A percentile compares a stretch with the other conserved stretches of the same genome.
These are phyloP conservation scores for Backusella tarrabulga DNA, from an alignment of 192 early-diverging fungal species.

Conservation along the genomic window DNA sequence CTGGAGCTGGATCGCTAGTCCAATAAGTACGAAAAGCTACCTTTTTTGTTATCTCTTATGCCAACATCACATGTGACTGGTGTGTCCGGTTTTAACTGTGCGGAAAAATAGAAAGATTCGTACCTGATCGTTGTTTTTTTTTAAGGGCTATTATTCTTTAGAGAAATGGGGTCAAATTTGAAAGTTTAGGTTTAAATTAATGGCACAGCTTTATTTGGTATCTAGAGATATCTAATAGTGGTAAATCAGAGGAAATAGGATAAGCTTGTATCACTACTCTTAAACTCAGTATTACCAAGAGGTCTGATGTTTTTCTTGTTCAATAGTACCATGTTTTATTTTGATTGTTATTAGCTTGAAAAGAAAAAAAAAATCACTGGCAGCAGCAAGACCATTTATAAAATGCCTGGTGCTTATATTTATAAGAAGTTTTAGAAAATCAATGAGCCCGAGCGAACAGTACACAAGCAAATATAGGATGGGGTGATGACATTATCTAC, in stretches of 20 bases:
- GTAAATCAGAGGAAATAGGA: neutral
- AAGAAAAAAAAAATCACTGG: neutral
- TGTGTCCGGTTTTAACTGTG: neutral
- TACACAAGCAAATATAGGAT: neutral
- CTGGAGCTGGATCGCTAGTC: constrained; percentile 19
- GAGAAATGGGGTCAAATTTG: neutral
- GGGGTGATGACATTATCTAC: neutral
- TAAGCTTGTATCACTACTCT: neutral
- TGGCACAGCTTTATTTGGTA: neutral
- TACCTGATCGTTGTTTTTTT: neutral
- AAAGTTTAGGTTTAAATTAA: neutral
- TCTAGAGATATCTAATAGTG: neutral
- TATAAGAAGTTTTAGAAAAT: neutral
- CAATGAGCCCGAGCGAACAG: neutral
- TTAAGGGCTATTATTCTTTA: neutral
- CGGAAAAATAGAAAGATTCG: neutral
- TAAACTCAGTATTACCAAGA: neutral
- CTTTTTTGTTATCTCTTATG: constrained; percentile 10
- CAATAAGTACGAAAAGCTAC: neutral
- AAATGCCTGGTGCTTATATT: neutral
- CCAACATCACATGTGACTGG: constrained; percentile 13
- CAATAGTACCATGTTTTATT: neutral
- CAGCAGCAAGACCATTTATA: neutral
- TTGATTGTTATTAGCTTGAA: neutral
- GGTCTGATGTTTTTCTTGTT: neutral